Percentiles rank a stretch among this genome's conserved stretches.
phyloP scores from a whole-genome alignment of 345 rosid species.

The Isatis tinctoria region DNA sequence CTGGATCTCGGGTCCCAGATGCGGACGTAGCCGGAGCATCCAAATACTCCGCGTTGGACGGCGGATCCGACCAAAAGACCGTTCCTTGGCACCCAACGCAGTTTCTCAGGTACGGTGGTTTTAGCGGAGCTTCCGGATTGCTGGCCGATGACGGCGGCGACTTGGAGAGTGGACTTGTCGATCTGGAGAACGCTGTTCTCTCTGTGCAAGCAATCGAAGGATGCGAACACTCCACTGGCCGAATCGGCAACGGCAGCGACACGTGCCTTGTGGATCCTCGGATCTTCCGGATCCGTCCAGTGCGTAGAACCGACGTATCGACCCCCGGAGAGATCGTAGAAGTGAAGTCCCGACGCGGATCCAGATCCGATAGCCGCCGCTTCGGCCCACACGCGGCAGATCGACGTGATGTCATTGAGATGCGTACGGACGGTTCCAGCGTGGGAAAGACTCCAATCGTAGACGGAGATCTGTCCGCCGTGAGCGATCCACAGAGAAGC shows the following conservation, averaged over 20 bases:
- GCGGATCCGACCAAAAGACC: constrained; percentile 51
- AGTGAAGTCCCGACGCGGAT: constrained; percentile 65
- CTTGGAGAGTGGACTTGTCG: constrained; percentile 81
- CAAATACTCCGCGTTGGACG: constrained; percentile 66
- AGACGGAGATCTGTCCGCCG: constrained; percentile 83
- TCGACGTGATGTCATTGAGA: constrained; percentile 60
- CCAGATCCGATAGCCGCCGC: constrained; percentile 71
- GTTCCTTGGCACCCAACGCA: constrained; percentile 58
- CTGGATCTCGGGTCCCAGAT: constrained; percentile 80
- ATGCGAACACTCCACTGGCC: constrained; percentile 48
- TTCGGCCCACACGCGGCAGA: constrained; percentile 57
- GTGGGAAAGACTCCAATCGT: constrained; percentile 68
- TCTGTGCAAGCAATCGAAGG: constrained; percentile 72
- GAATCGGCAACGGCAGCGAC: constrained; percentile 66
- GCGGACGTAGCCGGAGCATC: constrained; percentile 78
- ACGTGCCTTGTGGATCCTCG: constrained; percentile 73
- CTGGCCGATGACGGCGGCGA: constrained; percentile 52
- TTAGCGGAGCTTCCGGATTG: constrained; percentile 70
- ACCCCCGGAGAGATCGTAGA: constrained; percentile 62
- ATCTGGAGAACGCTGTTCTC: constrained; percentile 64
- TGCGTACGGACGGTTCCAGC: constrained; percentile 73
- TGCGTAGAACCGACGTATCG: constrained; percentile 62
- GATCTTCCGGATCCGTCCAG: constrained; percentile 81
- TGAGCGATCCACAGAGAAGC: constrained; percentile 87
- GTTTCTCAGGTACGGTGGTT: constrained; percentile 55